Evolutionary conservation across 164 flowering plant species (phyloP), one percentile per base, ranked within the genome.

Genomic region (Brasenia schreberi): DNA sequence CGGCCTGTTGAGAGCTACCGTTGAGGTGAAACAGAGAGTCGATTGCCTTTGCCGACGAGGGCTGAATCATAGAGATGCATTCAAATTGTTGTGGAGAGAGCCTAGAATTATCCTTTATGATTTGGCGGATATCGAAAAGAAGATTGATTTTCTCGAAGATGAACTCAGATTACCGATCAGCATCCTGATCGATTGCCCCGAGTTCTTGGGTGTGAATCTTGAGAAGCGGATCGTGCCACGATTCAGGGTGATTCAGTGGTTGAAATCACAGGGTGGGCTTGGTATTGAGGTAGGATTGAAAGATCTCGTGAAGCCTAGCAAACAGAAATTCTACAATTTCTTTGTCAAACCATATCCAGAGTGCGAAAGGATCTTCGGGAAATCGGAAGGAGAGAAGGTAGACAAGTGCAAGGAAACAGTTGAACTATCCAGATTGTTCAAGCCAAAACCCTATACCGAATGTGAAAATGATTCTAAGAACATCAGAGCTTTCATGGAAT

Each of bases 271-370:
- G 65, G 90, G 87, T 42, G 89, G 85, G 42, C 80, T 93, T 75
- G 90, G 85, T 70, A 75, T 68, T 71, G 81, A 85, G 58, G 79
- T 93, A 62, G 85, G 85, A 4, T 76, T 93, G 78, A 85, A 69
- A 74, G 79, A 60, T 68, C 45, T 93, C 70, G 78, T 88, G 60
- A 85, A 80, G 79, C 82, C 79, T 5, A 84, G 87, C 70, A 83
- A 87, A 74, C 84, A 79, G 52, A 79, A 65, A 69, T 93, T 93
- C 67, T 88, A 87, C 72, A 88, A 93, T 64, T 72, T 88, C 23
- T 93, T 81, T 78, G 98, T 93, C 59, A 93, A 90, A 79, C 98
- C 98, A 10, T 90, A 93, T 74, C 96, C 97, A 5, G 94, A 84
- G 59, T 90, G 94, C 78, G 88, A 87, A 74, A 75, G 79, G 68